Conservation (phyloP, 2,329 filamentous ascomycete species). For the Coleophoma cylindrospora region DNA sequence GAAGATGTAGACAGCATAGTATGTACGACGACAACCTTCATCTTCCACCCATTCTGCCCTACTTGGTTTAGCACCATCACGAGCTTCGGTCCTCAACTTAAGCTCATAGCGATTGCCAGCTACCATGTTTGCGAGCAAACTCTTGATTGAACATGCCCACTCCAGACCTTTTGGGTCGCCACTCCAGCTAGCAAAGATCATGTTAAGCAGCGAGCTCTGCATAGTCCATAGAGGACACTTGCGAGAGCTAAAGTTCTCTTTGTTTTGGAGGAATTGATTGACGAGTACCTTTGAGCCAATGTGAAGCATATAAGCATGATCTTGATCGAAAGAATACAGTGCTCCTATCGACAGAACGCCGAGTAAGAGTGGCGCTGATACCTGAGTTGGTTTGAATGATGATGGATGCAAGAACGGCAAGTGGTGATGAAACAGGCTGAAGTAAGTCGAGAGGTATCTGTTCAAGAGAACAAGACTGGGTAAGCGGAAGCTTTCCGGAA, state of each 20-base stretch:
- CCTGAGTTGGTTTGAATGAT: slow-evolving; percentile 77
- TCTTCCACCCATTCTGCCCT: slow-evolving; percentile 94
- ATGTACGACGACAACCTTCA: slow-evolving; percentile 92
- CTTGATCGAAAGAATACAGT: slow-evolving; percentile 93
- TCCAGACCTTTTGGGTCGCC: slow-evolving; percentile 95
- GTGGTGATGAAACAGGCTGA: slow-evolving; percentile 95
- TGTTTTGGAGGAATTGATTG: slow-evolving; percentile 95
- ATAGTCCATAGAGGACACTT: slow-evolving; percentile 98
- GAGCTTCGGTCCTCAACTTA: slow-evolving; percentile 86
- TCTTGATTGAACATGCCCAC: slow-evolving; percentile 99
- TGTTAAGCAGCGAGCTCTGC: slow-evolving; percentile 94
- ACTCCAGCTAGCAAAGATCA: slow-evolving; percentile 99
- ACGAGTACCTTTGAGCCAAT: slow-evolving; percentile 97
- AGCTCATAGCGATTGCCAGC: slow-evolving; percentile 95
- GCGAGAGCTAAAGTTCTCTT: slow-evolving; percentile 96
- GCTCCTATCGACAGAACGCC: slow-evolving; percentile 93
- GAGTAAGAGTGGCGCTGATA: slow-evolving; percentile 78
- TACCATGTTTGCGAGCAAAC: slow-evolving; percentile 96
- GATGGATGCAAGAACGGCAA: slow-evolving; percentile 91
- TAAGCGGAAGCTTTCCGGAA: slow-evolving; percentile 85
- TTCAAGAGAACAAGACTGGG: slow-evolving; percentile 79
- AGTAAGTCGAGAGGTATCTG: slow-evolving; percentile 91
- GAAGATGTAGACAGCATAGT: slow-evolving; percentile 99
- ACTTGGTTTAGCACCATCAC: slow-evolving; percentile 68
- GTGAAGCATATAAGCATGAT: slow-evolving; percentile 94